Base-by-base conservation (phyloP, 768 basidiomycete species). In the Boletus speciosus region DNA sequence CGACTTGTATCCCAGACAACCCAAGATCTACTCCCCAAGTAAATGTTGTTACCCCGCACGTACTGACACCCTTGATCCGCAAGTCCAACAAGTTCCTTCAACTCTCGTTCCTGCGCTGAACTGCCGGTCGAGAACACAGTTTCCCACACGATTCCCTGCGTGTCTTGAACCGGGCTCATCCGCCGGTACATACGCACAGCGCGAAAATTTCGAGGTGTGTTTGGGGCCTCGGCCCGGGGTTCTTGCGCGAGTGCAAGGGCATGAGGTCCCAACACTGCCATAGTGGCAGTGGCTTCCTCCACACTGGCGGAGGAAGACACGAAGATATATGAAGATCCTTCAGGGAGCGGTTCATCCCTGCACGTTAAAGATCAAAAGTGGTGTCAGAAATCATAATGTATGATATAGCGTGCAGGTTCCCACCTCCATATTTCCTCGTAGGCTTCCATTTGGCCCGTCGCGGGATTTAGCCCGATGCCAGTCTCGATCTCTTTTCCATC, bases 401-500 rank as follows among this genome's bases (percentile, higher is more conserved):
- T 15, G 16, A 8, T 16, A 14, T 19, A 25, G 9, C 1, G 32
- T 36, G 42, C 9, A 4, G n/a, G 10, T 14, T 56, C 60, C 32
- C 21, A 67, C 63, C 48, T 49, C 65, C 65, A 66, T 23, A 62
- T 57, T 41, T 68, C 65, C 16, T 66, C 63, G 23, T 66, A 66
- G 12, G 35, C 0, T 35, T 59, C 60, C 23, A 19, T 49, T 36
- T 55, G 27, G 10, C 66, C 66, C 6, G 65, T 66, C 41, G 49
- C 51, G 1, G 64, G 65, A 39, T 68, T 66, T 1, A 57, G 10
- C 29, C 64, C 61, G 39, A 68, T 41, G 5, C 65, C 65, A 2
- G 51, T 66, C 41, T 66, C 65, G 40, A 66, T 56, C 23, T 68
- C 64, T 50, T 44, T 25, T 14, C 66, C 65, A 36, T 66, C 58